Conservation (phyloP, 495 filamentous ascomycete genomes). For the Rhizodiscina lignyota region DNA sequence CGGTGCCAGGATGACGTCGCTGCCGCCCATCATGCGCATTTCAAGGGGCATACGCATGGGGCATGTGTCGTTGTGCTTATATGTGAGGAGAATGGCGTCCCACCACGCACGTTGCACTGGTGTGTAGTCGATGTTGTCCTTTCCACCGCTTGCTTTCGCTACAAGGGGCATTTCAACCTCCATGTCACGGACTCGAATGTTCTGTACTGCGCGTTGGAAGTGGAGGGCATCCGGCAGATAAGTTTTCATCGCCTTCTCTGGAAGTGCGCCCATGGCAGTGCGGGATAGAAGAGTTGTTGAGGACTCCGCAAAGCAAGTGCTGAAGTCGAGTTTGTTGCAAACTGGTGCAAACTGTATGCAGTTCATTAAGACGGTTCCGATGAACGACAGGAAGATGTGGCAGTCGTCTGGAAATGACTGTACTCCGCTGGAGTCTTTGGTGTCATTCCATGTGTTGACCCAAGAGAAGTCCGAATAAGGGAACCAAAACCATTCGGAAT, state of each 20-base stretch:
- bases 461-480: constrained; percentile 28
- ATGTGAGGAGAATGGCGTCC: constrained; percentile 31
- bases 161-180: constrained; percentile 34
- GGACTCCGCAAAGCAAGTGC: no score
- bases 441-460: constrained; percentile 33
- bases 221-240: constrained; percentile 32
- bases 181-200: constrained; percentile 33
- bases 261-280: constrained; percentile 27
- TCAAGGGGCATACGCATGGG: constrained; percentile 36
- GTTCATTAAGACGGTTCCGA: no score
- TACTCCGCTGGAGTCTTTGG: constrained; percentile 16
- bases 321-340: no score
- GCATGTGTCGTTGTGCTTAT: constrained; percentile 14
- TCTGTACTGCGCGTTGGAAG: constrained; percentile 35
- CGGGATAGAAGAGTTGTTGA: no score
- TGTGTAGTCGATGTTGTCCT: constrained; percentile 27
- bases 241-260: constrained; percentile 25
- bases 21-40: constrained; percentile 32
- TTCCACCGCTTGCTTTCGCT: constrained; percentile 15
- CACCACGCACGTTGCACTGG: constrained; percentile 33
- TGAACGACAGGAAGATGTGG: constrained; percentile 28
- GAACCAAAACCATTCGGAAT: constrained; percentile 40
- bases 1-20: constrained; percentile 36
- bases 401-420: constrained; percentile 25
- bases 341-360: no score